Base-by-base conservation (phyloP, 306 rosid species). In the Vigna mungo region DNA sequence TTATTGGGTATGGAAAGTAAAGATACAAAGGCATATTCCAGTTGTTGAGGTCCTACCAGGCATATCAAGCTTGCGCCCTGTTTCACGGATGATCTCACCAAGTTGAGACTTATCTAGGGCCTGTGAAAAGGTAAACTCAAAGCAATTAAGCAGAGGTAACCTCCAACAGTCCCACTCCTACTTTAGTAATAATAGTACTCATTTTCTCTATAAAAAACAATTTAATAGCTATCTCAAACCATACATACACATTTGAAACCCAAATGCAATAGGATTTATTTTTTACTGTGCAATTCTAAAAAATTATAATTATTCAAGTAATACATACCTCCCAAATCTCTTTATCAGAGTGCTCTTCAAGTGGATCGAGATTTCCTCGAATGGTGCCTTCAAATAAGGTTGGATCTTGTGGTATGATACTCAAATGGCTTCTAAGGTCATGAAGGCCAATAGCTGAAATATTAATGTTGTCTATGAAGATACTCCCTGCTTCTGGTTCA, bases 331-430 rank as follows among this genome's bases (percentile, higher is more conserved):
- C 86, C 98, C 97, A 94, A 82, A 91, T 80, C 61, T 85, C 97
- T 66, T 88, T 79, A 82, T 94, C 98, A 15, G 91, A 90, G 85
- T 90, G 97, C 75, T 94, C 97, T 80, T 84, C 90, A 80, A 90
- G 96, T 68, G 97, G 97, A 83, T 92, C 96, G 34, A 92, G 96
- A 86, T 94, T 92, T 69, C 80, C 84, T 77, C 97, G 84, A 61
- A 94, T 85, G 53, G 98, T 94, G 65, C 98, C 98, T 89, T 94
- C 98, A 80, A 94, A 94, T 80, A 94, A 89, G 75, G 90, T 90
- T 46, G 98, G 98, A 86, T 94, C 98, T 82, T 94, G 98, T 34
- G 97, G 98, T 75, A 94, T 94, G 86, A 94, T 94, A 80, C 98
- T 87, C 18, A 94, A 90, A 80, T 89, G 92, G 78, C 90, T 92